These are phyloP conservation scores for Larix kaempferi DNA, from an alignment of 75 land plant genomes.

Conservation along the genomic window DNA sequence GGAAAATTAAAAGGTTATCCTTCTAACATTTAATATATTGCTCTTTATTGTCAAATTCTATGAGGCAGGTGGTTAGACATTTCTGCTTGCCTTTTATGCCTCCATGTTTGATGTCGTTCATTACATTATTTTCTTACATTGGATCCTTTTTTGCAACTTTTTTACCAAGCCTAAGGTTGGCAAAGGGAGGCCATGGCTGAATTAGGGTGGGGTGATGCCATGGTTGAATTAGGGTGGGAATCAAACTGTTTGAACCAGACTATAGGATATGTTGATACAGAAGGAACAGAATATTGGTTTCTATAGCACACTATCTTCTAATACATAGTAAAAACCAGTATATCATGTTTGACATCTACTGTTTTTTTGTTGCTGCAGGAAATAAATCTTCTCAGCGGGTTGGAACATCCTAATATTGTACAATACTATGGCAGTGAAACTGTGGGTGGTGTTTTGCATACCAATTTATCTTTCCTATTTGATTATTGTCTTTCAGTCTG, in stretches of 20 bases:
- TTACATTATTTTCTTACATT: no score
- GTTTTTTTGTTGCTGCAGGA: constrained; percentile 44
- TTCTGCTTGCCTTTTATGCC: neutral
- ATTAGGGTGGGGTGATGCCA: neutral
- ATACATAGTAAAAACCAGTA: neutral
- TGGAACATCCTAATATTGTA: constrained; percentile 84
- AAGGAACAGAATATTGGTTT: constrained; percentile 1
- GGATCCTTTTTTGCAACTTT: neutral
- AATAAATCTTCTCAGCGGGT: constrained; percentile 64
- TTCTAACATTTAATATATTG: neutral
- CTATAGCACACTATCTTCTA: neutral
- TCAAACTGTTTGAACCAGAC: neutral
- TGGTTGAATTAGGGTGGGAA: neutral
- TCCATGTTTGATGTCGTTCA: no score
- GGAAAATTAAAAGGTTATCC: neutral
- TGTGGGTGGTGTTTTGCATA: constrained; percentile 28
- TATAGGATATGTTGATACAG: neutral
- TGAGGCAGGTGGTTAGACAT: neutral
- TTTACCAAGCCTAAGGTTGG: neutral
- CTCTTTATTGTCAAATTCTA: neutral
- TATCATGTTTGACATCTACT: neutral
- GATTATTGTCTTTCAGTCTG: constrained; percentile 4
- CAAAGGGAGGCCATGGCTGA: neutral
- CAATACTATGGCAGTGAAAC: constrained; percentile 83
- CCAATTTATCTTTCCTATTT: neutral